A percentile compares a stretch with the other conserved stretches of the same genome.
These are phyloP conservation scores for Sporothrix brasiliensis DNA, from an alignment of 2,329 filamentous ascomycete species.

Conservation along the genomic window DNA sequence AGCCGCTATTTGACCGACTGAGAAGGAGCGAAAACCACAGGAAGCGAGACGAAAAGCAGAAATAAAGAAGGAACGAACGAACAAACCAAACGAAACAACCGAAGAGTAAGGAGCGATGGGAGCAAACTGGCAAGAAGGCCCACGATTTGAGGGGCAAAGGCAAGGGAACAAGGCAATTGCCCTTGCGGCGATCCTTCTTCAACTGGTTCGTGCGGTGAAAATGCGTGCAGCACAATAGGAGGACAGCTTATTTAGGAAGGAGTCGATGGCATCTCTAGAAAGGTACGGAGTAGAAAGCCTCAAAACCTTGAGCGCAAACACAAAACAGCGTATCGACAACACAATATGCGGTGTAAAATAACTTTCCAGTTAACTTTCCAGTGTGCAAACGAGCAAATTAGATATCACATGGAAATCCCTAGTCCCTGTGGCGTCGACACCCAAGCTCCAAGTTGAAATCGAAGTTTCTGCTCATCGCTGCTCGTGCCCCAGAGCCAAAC, in stretches of 20 bases:
- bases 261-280: background rate
- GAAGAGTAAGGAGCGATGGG: background rate
- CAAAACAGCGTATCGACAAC: background rate
- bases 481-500: background rate
- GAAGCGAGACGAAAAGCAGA: background rate
- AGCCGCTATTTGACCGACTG: background rate
- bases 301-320: background rate
- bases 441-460: background rate
- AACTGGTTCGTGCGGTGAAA: background rate
- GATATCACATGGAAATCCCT: background rate
- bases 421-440: background rate
- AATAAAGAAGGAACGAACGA: background rate
- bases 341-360: background rate
- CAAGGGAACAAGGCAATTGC: background rate
- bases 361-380: background rate
- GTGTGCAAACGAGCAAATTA: background rate
- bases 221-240: background rate
- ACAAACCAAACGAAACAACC: background rate
- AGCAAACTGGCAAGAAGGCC: background rate
- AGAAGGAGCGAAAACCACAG: slow-evolving; percentile 9
- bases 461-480: too few relatives aligned
- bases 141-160: background rate
- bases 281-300: background rate
- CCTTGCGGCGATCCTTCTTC: slow-evolving; percentile 24
- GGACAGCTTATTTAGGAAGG: background rate